Conservation (phyloP, 345 rosid genomes). For the Kernera saxatilis region DNA sequence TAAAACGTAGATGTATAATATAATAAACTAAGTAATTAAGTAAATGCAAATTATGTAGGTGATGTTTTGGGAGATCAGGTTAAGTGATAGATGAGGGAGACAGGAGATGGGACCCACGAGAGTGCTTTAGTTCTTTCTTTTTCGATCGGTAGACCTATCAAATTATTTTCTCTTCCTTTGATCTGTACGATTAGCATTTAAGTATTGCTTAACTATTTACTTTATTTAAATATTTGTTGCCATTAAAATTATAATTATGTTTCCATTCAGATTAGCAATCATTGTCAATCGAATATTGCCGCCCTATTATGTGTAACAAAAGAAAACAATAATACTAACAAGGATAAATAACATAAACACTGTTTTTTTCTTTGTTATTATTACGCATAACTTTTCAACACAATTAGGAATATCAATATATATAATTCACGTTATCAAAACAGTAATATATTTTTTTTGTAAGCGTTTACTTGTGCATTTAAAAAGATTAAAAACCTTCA, state of each 20-base stretch:
- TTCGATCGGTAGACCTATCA: slow-evolving; percentile 34
- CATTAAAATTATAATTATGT: slow-evolving; percentile 38
- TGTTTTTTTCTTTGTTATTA: not conserved
- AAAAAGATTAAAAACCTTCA: not conserved
- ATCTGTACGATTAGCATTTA: slow-evolving; percentile 51
- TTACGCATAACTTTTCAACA: not conserved
- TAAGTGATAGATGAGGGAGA: slow-evolving; percentile 38
- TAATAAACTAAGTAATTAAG: not conserved
- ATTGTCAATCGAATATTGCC: slow-evolving; percentile 33
- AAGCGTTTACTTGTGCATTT: not conserved
- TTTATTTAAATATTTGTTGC: slow-evolving; percentile 17
- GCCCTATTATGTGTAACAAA: slow-evolving; percentile 11
- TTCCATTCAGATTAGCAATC: slow-evolving; percentile 57
- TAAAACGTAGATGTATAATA: slow-evolving; percentile 3
- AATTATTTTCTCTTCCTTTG: slow-evolving; percentile 52
- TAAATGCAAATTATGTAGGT: not conserved
- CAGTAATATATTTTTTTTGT: not conserved
- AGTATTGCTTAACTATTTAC: slow-evolving; percentile 27
- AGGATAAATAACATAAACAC: not conserved
- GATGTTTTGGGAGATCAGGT: not conserved
- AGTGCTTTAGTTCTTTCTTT: slow-evolving; percentile 66
- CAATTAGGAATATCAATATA: not conserved
- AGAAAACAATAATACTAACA: not conserved
- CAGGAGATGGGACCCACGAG: slow-evolving; percentile 52
- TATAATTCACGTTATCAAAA: not conserved